A percentile compares a stretch with the other conserved stretches of the same genome.
Evolutionary conservation across 306 rosid genomes (phyloP).

Genomic region (Amphicarpaea edgeworthii): DNA sequence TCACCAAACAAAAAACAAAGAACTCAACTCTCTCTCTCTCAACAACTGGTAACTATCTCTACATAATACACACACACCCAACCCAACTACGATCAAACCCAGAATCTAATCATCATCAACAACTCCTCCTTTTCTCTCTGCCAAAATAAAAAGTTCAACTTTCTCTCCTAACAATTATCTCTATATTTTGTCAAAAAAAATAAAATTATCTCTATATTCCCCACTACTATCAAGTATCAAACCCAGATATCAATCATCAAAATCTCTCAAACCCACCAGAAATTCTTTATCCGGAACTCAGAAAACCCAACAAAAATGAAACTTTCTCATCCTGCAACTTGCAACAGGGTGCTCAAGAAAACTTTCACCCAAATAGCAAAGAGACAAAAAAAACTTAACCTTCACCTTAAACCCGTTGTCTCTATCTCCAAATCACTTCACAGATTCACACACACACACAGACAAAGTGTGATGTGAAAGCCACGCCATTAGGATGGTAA

Average conservation of each 20-base stretch:
- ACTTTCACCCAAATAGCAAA: background rate
- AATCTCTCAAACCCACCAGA: conserved; percentile 37
- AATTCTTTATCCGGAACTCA: conserved; percentile 9
- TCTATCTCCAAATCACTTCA: conserved; percentile 6
- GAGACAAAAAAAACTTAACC: background rate
- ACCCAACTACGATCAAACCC: background rate
- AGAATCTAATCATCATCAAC: background rate
- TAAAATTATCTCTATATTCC: background rate
- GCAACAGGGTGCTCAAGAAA: conserved; percentile 32
- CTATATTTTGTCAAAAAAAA: too few species aligned
- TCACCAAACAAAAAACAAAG: conserved; percentile 8
- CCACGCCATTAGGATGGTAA: background rate
- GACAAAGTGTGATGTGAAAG: background rate
- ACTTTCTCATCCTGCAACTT: conserved; percentile 38
- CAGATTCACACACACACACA: conserved; percentile 16
- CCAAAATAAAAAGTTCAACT: background rate
- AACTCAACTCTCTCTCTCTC: conserved; percentile 1
- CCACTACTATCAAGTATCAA: conserved; percentile 2
- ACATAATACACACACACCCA: background rate
- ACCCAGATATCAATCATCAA: conserved; percentile 42
- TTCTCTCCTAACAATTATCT: conserved; percentile 5
- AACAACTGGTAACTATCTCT: background rate
- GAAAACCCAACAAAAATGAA: conserved; percentile 35
- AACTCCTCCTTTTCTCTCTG: background rate
- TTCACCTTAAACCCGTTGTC: background rate